Conservation (phyloP, 2,329 filamentous ascomycete genomes). For the Orbilia javanica region DNA sequence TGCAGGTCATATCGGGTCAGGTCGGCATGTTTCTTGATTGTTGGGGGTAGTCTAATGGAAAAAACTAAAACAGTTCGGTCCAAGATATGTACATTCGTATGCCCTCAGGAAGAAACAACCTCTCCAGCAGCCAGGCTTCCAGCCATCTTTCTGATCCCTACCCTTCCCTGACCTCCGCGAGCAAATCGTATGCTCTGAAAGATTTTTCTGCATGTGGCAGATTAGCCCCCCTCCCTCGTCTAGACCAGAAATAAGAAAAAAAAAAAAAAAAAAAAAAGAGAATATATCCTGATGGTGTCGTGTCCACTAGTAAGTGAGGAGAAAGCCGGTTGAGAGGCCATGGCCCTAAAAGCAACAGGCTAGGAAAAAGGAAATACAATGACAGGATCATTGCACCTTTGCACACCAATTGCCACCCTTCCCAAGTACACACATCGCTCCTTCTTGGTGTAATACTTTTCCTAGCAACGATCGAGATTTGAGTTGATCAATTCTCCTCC, state of each 20-base stretch:
- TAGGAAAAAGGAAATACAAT: constrained; percentile 59
- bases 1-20: constrained; percentile 59
- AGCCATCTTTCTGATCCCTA: constrained; percentile 59
- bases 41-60: constrained; percentile 57
- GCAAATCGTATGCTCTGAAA: constrained; percentile 59
- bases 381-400: constrained; percentile 59
- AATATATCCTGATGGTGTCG: constrained; percentile 60
- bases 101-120: constrained; percentile 51
- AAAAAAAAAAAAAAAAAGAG: constrained; percentile 32
- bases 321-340: constrained; percentile 58
- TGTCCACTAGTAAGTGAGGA: constrained; percentile 59
- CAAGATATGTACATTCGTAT: constrained; percentile 59
- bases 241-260: constrained; percentile 54
- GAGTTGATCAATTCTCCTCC: constrained; percentile 59
- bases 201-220: constrained; percentile 59
- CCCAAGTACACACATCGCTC: constrained; percentile 32
- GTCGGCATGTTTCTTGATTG: constrained; percentile 59
- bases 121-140: constrained; percentile 57
- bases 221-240: constrained; percentile 58
- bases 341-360: constrained; percentile 56
- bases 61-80: constrained; percentile 59
- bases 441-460: constrained; percentile 49
- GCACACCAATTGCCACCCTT: constrained; percentile 57
- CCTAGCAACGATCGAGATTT: constrained; percentile 50
- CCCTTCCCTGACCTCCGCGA: constrained; percentile 57